Conservation (phyloP, 495 filamentous ascomycete species). For the Talaromyces stipitatus region DNA sequence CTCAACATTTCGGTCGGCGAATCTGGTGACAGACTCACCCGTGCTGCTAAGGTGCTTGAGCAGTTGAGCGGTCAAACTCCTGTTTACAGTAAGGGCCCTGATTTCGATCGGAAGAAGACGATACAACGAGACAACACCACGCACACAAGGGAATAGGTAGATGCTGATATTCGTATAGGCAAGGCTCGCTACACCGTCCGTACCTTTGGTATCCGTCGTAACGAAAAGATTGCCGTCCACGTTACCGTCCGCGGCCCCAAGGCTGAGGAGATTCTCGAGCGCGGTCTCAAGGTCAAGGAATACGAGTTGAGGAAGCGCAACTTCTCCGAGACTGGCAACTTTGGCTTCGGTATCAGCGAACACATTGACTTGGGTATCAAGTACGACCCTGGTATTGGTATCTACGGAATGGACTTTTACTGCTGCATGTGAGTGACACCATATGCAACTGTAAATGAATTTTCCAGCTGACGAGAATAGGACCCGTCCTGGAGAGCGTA, state of each 20-base stretch:
- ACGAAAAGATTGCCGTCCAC: constrained; percentile 99
- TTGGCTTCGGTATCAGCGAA: constrained; percentile 99
- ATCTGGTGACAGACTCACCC: constrained; percentile 99
- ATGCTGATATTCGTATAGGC: constrained; percentile 40
- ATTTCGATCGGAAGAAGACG: background rate
- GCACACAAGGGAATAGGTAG: background rate
- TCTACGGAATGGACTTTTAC: constrained; percentile 99
- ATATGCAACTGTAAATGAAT: background rate
- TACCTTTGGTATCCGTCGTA: constrained; percentile 99
- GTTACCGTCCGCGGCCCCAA: constrained; percentile 99
- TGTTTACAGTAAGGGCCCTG: constrained; percentile 74
- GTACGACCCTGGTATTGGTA: constrained; percentile 98
- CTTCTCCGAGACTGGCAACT: constrained; percentile 99
- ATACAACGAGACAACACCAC: background rate
- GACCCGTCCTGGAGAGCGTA: constrained; percentile 95
- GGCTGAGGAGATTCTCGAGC: constrained; percentile 99
- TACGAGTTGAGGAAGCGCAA: constrained; percentile 98
- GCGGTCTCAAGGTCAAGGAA: constrained; percentile 99
- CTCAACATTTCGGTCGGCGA: constrained; percentile 99
- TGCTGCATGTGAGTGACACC: constrained; percentile 82
- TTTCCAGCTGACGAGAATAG: constrained; percentile 21
- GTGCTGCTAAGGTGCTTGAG: constrained; percentile 99
- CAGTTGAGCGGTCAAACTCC: constrained; percentile 99
- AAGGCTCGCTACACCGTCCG: constrained; percentile 99
- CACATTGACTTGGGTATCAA: constrained; percentile 99